Evolutionary conservation across 2,329 filamentous ascomycete species (phyloP).

Genomic region (Xylariaceae sp.): DNA sequence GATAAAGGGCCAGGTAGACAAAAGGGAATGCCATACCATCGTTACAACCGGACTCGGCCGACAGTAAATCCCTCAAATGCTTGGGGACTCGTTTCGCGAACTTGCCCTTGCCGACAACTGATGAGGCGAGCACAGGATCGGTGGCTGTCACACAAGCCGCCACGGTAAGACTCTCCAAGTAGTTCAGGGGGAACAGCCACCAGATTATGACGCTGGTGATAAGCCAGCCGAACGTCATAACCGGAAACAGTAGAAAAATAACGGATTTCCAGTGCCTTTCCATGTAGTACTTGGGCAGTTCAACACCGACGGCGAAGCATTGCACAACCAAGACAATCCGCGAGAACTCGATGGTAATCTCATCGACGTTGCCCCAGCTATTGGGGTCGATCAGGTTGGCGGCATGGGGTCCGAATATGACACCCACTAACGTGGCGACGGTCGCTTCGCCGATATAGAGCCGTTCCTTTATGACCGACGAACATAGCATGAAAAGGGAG

Average conservation of each 20-base stretch:
- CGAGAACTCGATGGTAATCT: conserved; percentile 83
- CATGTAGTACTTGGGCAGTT: conserved; percentile 93
- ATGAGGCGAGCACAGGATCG: conserved; percentile 93
- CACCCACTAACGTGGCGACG: conserved; percentile 79
- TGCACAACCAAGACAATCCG: conserved; percentile 86
- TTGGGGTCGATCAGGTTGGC: conserved; percentile 72
- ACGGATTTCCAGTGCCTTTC: conserved; percentile 96
- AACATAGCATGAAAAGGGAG: conserved; percentile 96
- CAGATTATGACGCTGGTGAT: conserved; percentile 90
- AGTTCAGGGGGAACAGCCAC: conserved; percentile 80
- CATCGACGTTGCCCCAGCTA: conserved; percentile 77
- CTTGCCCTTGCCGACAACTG: conserved; percentile 97
- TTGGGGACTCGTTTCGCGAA: conserved; percentile 97
- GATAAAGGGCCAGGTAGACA: conserved; percentile 84
- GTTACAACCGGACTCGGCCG: conserved; percentile 96
- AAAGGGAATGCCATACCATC: conserved; percentile 99
- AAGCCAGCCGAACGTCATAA: conserved; percentile 97
- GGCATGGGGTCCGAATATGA: conserved; percentile 83
- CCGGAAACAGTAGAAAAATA: conserved; percentile 76
- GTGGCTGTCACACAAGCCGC: conserved; percentile 96
- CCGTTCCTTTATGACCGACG: conserved; percentile 95
- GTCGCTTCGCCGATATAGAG: conserved; percentile 98
- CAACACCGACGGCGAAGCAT: conserved; percentile 87
- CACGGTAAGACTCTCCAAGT: conserved; percentile 82
- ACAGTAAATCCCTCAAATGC: conserved; percentile 90